Base-by-base conservation (phyloP, 345 rosid species). In the Mercurialis annua region DNA sequence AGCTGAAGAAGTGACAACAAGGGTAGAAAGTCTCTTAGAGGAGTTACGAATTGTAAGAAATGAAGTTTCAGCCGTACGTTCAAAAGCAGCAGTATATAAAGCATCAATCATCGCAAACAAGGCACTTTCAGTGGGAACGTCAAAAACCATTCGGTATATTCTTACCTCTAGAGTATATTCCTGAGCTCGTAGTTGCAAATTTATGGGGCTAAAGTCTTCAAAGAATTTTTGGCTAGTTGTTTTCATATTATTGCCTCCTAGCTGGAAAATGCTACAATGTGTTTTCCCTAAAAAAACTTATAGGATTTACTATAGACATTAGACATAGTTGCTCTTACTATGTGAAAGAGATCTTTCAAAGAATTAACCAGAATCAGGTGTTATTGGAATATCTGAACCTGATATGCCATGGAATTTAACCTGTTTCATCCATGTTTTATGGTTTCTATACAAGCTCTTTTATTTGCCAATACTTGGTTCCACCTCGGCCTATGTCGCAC, bases 21-120 rank as follows among this genome's bases (percentile, higher is more conserved):
- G 98, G 77, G 96, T 93, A 42, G 92, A 88, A 27, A 88, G 81
- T 76, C 85, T 93, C 65, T 34, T 82, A 42, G 96, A 90, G 80
- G 98, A 93, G 75, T 77, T 93, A 62, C 80, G 92, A 65, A 56
- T 43, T 20, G 81, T 82, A 36, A 84, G 92, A 81, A 87, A 77
- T 70, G 98, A 93, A 82, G 84, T 80, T 60, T 85, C 94, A 42
- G 65, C 79, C 49, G 67, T 89, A 85, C 92, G 92, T 54, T 83
- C 90, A 60, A 82, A 93, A 74, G 83, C 85, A 52, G 98, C 98
- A 1, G 85, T 78, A 31, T 86, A 76, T 67, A 86, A 84, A 84
- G 97, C 97, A 67, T 89, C 96, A 10, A 71, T 68, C 55, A 73
- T 89, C 48, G 74, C 88, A 3, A 84, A 78, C 83, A 89, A 86